Conservation (phyloP, 1,139 yeast species). For the Taphrina confusa region DNA sequence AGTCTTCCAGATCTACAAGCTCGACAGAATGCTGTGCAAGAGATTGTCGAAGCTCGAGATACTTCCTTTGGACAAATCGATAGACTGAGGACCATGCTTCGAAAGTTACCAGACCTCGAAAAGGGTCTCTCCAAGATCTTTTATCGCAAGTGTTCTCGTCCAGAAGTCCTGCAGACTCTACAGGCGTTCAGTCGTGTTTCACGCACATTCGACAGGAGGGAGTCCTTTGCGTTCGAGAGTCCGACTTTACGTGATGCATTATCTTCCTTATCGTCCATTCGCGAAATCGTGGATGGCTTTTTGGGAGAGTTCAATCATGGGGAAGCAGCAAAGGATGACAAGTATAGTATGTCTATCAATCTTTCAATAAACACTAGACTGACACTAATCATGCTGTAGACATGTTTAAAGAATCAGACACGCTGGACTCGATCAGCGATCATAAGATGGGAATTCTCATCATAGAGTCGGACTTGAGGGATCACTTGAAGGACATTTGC, state of each 20-base stretch:
- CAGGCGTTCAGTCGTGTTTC: slow-evolving; percentile 45
- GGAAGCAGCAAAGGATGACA: slow-evolving; percentile 58
- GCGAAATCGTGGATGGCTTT: slow-evolving; percentile 46
- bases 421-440: slow-evolving; percentile 51
- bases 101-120: slow-evolving; percentile 64
- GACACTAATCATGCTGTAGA: slow-evolving; percentile 35
- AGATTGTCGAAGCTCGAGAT: slow-evolving; percentile 50
- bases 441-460: slow-evolving; percentile 40
- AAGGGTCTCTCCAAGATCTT: slow-evolving; percentile 66
- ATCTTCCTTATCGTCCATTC: slow-evolving; percentile 41
- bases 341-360: slow-evolving; percentile 48
- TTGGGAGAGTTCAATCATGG: slow-evolving; percentile 59
- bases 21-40: slow-evolving; percentile 66
- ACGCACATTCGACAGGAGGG: slow-evolving; percentile 39
- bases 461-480: slow-evolving; percentile 51
- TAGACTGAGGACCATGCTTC: slow-evolving; percentile 53
- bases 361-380: too few species aligned
- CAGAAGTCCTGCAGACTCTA: slow-evolving; percentile 65
- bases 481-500: slow-evolving; percentile 56
- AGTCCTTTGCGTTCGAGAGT: slow-evolving; percentile 43
- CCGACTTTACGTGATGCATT: slow-evolving; percentile 42
- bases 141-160: slow-evolving; percentile 63
- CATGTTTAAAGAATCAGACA: slow-evolving; percentile 42
- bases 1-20: slow-evolving; percentile 56
- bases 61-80: slow-evolving; percentile 51